Percentiles rank a stretch among this genome's conserved stretches.
phyloP scores from a whole-genome alignment of 495 filamentous ascomycete species.

The Tricharina praecox region DNA sequence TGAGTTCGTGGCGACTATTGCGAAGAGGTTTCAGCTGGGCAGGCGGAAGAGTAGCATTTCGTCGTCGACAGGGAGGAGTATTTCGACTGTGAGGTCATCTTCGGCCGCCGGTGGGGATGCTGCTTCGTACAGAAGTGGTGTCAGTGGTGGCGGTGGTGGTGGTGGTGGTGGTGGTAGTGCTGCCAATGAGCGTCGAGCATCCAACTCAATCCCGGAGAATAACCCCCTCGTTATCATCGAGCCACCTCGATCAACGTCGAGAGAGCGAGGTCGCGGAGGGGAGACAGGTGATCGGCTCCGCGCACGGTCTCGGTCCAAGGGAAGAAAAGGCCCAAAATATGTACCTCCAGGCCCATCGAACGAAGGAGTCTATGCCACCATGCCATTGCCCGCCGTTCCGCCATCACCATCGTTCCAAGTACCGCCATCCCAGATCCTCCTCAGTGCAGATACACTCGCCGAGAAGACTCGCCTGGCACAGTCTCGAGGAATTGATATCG shows the following conservation, averaged over 20 bases:
- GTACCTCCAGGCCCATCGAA: neutral
- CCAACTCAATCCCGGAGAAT: too few relatives aligned
- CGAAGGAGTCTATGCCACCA: conserved; percentile 1
- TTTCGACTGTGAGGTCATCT: neutral
- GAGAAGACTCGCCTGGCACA: neutral
- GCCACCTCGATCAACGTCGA: neutral
- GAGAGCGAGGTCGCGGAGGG: too few relatives aligned
- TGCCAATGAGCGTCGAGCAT: too few relatives aligned
- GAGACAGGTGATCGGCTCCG: neutral
- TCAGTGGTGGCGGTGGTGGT: too few relatives aligned
- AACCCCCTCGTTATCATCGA: neutral
- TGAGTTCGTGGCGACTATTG: conserved; percentile 4
- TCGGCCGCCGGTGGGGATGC: neutral
- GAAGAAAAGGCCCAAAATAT: neutral
- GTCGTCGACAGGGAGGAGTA: neutral
- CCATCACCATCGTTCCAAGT: neutral
- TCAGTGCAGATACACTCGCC: neutral
- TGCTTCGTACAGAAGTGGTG: neutral
- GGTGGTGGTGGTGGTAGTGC: too few relatives aligned
- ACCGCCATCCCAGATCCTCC: neutral
- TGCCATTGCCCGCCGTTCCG: neutral
- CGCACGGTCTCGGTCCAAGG: neutral
- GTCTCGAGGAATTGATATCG: neutral
- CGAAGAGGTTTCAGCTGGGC: neutral
- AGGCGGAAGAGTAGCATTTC: neutral